Percentiles rank a stretch among this genome's conserved stretches.
Evolutionary conservation across 495 filamentous ascomycete genomes (phyloP).

Genomic region (Penicillium nucicola): DNA sequence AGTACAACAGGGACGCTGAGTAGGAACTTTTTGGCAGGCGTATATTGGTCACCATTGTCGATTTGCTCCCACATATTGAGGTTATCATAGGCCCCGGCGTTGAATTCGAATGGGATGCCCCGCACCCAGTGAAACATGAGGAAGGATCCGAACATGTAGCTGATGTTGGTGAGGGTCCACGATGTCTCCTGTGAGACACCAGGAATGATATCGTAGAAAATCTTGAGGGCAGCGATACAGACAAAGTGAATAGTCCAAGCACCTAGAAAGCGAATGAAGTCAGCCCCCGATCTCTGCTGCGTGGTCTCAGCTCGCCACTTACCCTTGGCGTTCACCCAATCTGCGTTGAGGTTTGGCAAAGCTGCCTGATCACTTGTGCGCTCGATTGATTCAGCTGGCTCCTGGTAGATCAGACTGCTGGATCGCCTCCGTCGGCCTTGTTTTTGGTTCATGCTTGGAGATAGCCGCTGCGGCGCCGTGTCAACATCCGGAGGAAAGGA

Average conservation of each 20-base stretch:
- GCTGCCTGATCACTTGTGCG: conserved; percentile 94
- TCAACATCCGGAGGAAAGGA: conserved; percentile 76
- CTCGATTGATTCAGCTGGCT: conserved; percentile 90
- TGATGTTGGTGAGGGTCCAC: conserved; percentile 97
- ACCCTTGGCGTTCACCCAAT: conserved; percentile 99
- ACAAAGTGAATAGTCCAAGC: conserved; percentile 97
- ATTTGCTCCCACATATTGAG: conserved; percentile 99
- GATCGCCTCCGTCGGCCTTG: conserved; percentile 82
- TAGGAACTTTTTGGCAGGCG: conserved; percentile 96
- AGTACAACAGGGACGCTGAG: conserved; percentile 90
- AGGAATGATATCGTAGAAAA: conserved; percentile 92
- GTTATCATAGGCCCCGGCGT: conserved; percentile 98
- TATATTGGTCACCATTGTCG: conserved; percentile 98
- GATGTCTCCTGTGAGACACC: conserved; percentile 95
- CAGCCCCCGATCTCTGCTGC: conserved; percentile 10
- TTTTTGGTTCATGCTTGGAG: conserved; percentile 55
- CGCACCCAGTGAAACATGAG: conserved; percentile 99
- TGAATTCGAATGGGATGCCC: conserved; percentile 98
- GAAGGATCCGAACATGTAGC: conserved; percentile 98
- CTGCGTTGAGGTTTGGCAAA: conserved; percentile 91
- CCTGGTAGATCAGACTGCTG: conserved; percentile 94
- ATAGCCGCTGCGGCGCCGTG: conserved; percentile 53
- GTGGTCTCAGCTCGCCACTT: conserved; percentile 26
- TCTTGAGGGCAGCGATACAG: conserved; percentile 83
- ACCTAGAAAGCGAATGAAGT: conserved; percentile 48